Percentiles rank a stretch among this genome's conserved stretches.
Evolutionary conservation across 208 protist genomes (phyloP).

Genomic region (Zelonia costaricensis): DNA sequence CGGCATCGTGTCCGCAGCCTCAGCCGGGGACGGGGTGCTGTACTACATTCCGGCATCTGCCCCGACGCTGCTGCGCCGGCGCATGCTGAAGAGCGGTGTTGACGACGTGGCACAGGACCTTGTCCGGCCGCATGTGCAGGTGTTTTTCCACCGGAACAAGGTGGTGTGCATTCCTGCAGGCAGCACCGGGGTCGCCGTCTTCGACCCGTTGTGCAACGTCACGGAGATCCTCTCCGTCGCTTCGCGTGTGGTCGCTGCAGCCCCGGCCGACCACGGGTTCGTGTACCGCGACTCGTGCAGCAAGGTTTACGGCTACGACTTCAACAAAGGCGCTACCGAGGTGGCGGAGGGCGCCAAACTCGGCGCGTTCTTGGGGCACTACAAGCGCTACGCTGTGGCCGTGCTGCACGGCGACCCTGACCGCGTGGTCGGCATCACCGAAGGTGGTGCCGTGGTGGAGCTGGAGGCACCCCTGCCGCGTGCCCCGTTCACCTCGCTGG

Average conservation of each 20-base stretch:
- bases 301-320: constrained; percentile 63
- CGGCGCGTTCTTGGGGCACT: constrained; percentile 38
- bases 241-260: constrained; percentile 33
- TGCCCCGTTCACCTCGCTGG: constrained; percentile 7
- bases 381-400: constrained; percentile 40
- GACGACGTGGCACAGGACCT: constrained; percentile 20
- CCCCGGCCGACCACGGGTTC: constrained; percentile 71
- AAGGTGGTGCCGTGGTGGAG: constrained; percentile 23
- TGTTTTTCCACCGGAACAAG: constrained; percentile 66
- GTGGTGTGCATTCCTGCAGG: constrained; percentile 42
- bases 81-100: constrained; percentile 1
- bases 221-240: constrained; percentile 48
- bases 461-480: constrained; percentile 7
- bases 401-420: constrained; percentile 5
- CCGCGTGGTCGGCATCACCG: constrained; percentile 25
- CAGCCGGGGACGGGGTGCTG: constrained; percentile 34
- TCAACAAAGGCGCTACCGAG: constrained; percentile 53
- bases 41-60: constrained; percentile 46
- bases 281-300: constrained; percentile 42
- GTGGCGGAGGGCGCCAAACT: constrained; percentile 17
- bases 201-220: constrained; percentile 56
- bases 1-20: constrained; percentile 24
- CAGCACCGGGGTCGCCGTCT: constrained; percentile 32
- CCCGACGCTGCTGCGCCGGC: constrained; percentile 29
- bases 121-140: constrained; percentile 21